Evolutionary conservation across 176 grass and related monocot species (phyloP), one percentile per base, ranked within the genome.

Genomic region (Avena sativa): DNA sequence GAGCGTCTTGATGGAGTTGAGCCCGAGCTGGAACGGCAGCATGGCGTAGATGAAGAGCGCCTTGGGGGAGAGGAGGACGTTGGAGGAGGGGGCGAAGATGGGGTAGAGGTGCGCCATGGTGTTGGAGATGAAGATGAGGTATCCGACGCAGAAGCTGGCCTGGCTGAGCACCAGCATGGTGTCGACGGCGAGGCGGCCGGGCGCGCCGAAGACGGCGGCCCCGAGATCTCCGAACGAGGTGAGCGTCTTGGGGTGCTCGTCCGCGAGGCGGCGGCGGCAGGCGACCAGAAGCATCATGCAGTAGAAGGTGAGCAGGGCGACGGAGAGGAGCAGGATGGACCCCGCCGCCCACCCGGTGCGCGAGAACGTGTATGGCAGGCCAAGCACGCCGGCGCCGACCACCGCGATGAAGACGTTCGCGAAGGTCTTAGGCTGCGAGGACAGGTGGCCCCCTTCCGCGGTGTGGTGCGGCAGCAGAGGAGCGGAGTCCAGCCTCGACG

Each of bases 331-430:
- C 21, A 96, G 80, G 25, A 94, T 64, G 12, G 84, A 69, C 20
- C 97, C 97, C 79, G 97, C 76, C 1, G 87, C 90, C 97, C 97
- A 99, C 0, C 97, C 97, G 10, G 90, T 99, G 46, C 86, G 94
- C 76, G 90, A 93, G 90, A 99, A 99, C 53, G 97, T 88, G 93
- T 99, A 99, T 6, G 97, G 97, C 20, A 99, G 90, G 1, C 97
- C 97, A 17, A 99, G 92, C 74, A 99, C 97, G 52, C 97, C 94
- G 51, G 97, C 94, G 46, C 97, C 97, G n/a, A 99, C 97, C 74
- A 99, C 95, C 12, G 97, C 90, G 80, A 99, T 96, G 89, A 99
- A 99, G 6, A 99, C 97, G 88, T 99, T 99, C 5, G 94, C 97
- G 76, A 99, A 96, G 25, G 97, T 99, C 88, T 99, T 96, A 56